These are phyloP conservation scores for Fomitiporia mediterranea DNA, from an alignment of 1,284 basidiomycete genomes.

Conservation along the genomic window DNA sequence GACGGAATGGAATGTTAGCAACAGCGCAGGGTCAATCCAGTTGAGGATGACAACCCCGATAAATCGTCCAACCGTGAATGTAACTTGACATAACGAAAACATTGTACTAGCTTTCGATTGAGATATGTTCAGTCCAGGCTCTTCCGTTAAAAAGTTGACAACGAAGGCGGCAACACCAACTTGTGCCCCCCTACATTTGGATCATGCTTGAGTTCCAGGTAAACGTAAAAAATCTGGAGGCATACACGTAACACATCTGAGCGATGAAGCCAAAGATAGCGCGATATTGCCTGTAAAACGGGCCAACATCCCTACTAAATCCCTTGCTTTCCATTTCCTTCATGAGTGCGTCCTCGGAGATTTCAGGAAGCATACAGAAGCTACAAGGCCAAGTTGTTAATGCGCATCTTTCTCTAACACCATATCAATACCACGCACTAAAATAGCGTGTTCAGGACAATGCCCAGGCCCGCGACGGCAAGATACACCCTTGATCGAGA, in stretches of 20 bases:
- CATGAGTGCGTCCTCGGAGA: slow-evolving; percentile 60
- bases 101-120: slow-evolving; percentile 53
- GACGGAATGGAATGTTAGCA: slow-evolving; percentile 53
- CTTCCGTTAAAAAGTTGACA: slow-evolving; percentile 64
- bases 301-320: slow-evolving; percentile 41
- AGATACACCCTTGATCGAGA: slow-evolving; percentile 61
- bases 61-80: slow-evolving; percentile 68
- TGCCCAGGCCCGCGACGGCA: slow-evolving; percentile 63
- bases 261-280: slow-evolving; percentile 70
- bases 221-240: slow-evolving; percentile 6
- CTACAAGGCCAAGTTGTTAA: slow-evolving; percentile 31
- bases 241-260: slow-evolving; percentile 65
- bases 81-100: slow-evolving; percentile 70
- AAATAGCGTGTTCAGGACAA: slow-evolving; percentile 64
- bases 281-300: slow-evolving; percentile 70
- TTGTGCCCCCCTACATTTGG: slow-evolving; percentile 54
- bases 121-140: slow-evolving; percentile 49
- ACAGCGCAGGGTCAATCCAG: slow-evolving; percentile 59
- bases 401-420: slow-evolving; percentile 5
- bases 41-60: slow-evolving; percentile 60
- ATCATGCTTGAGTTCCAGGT: slow-evolving; percentile 12
- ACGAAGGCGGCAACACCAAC: slow-evolving; percentile 71
- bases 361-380: slow-evolving; percentile 72
- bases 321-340: slow-evolving; percentile 45
- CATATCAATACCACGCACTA: slow-evolving; percentile 37